Percentiles rank a stretch among this genome's conserved stretches.
Conservation (phyloP, 192 early-diverging fungal genomes). For the Linnemannia zychae region DNA sequence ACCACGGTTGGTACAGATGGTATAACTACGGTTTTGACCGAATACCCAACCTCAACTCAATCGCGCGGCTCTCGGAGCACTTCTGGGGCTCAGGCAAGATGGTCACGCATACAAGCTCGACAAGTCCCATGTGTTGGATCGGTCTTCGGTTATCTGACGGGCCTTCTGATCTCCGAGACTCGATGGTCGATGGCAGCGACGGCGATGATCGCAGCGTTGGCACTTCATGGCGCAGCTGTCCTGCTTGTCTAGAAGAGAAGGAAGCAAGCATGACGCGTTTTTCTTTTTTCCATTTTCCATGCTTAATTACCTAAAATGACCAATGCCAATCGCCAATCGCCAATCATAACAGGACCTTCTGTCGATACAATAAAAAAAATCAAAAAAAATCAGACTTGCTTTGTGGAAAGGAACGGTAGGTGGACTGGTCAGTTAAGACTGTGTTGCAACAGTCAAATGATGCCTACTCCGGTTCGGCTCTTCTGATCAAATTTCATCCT, state of each 20-base stretch:
- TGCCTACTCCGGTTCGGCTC: not conserved
- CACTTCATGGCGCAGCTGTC: conserved; percentile 1
- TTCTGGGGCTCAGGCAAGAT: conserved; percentile 13
- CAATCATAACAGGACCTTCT: too few species aligned
- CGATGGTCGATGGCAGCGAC: not conserved
- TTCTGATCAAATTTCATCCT: not conserved
- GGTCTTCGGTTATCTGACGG: not conserved
- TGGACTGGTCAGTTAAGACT: too few species aligned
- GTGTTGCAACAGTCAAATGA: too few species aligned
- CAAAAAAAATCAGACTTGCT: not conserved
- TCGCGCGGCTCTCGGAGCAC: not conserved
- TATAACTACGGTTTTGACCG: conserved; percentile 36
- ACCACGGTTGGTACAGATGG: conserved; percentile 36
- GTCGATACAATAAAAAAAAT: not conserved
- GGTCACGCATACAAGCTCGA: not conserved
- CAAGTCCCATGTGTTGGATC: not conserved
- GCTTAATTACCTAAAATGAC: too few species aligned
- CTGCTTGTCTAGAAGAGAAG: conserved; percentile 6
- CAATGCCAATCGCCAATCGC: too few species aligned
- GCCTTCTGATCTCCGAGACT: not conserved
- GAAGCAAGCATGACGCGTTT: too few species aligned
- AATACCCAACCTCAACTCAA: conserved; percentile 36
- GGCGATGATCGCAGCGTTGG: not conserved
- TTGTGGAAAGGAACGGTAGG: too few species aligned
- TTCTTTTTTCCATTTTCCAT: too few species aligned